Base-by-base conservation (phyloP, 768 basidiomycete species). In the Calocera cornea region DNA sequence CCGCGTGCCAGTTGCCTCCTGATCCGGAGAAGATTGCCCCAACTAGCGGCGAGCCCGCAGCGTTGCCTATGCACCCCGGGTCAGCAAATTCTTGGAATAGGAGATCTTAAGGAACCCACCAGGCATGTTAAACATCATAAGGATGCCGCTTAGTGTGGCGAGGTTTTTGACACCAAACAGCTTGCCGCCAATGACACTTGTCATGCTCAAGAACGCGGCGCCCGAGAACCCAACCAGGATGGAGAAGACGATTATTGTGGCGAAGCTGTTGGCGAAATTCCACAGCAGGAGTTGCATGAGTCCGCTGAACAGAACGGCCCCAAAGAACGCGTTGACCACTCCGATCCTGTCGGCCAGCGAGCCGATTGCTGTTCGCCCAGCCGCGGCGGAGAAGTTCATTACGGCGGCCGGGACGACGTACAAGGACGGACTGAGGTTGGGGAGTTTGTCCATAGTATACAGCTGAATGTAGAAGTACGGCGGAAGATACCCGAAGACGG, bases 271-370 rank as follows among this genome's bases (percentile, higher is more conserved):
- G 67, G 76, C 73, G 38, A 79, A 75, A 49, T 75, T 76, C 80
- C 80, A 81, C 34, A 79, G 70, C 50, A 79, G 67, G 24, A 80
- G 73, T 69, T 80, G 77, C 17, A 74, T 70, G 29, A 77, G 71
- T 8, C 78, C 77, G 31, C 76, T 77, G 33, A 78, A 66, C 49
- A 75, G 68, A 68, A 79, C 73, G 36, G 74, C 71, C 22, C 75
- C 50, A 66, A 78, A 76, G 69, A 80, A 75, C 54, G 79, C 74
- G 71, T 81, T 81, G 41, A 77, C 74, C 19, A 78, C 75, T 2
- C 80, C 80, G 50, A 80, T 69, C 22, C 72, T 70, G 71, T 81
- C 80, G 7, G 77, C 75, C n/a, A 77, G 50, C 67, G 76, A 74
- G 0, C 80, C 80, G 64, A 78, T 76, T 24, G 72, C 65, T 34